These are phyloP conservation scores for Penicillium sp. DNA, from an alignment of 2,329 filamentous ascomycete genomes.

Conservation along the genomic window DNA sequence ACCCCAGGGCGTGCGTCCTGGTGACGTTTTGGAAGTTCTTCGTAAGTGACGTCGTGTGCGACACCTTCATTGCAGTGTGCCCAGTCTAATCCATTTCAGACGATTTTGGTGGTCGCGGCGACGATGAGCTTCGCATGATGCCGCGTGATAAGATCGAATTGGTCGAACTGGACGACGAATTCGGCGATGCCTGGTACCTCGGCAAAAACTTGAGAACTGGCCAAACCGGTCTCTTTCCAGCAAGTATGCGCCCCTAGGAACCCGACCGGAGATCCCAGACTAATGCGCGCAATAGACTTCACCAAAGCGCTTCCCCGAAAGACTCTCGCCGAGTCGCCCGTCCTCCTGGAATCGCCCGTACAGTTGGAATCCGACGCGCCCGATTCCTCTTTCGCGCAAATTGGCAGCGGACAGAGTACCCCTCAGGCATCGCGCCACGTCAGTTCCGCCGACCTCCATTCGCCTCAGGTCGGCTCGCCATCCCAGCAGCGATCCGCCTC, in stretches of 20 bases:
- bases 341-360: conserved; percentile 11
- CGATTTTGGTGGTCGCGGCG: conserved; percentile 87
- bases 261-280: neutral
- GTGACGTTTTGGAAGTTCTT: conserved; percentile 47
- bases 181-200: conserved; percentile 67
- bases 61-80: conserved; percentile 10
- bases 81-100: conserved; percentile 55
- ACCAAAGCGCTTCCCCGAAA: conserved; percentile 9
- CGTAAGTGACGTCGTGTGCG: conserved; percentile 39
- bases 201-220: conserved; percentile 49
- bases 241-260: conserved; percentile 36
- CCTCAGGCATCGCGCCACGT: conserved; percentile 44
- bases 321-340: conserved; percentile 7
- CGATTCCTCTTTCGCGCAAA: conserved; percentile 25
- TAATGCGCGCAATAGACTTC: conserved; percentile 15
- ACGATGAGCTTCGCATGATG: conserved; percentile 84
- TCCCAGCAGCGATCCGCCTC: conserved; percentile 37
- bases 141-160: conserved; percentile 70
- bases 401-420: conserved; percentile 38
- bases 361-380: conserved; percentile 18
- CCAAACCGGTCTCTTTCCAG: conserved; percentile 50
- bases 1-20: conserved; percentile 40
- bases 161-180: conserved; percentile 66
- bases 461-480: conserved; percentile 23
- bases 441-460: conserved; percentile 34